A percentile compares a stretch with the other conserved stretches of the same genome.
phyloP scores from a whole-genome alignment of 1,284 basidiomycete genomes.

The Austroboletus novae-zelandiae region DNA sequence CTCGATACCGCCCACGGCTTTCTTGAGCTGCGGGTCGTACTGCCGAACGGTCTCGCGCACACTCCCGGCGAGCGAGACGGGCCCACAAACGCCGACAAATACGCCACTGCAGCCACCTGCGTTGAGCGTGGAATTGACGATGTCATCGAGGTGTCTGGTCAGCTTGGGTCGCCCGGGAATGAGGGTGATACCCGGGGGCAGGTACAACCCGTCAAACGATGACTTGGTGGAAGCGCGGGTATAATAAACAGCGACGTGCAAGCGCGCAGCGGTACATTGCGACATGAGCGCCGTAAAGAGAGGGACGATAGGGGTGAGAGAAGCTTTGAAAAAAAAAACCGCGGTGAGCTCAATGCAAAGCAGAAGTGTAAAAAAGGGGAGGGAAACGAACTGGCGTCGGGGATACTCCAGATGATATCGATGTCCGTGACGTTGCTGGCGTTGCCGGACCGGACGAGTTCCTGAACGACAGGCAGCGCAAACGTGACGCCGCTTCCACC shows the following conservation, averaged over 20 bases:
- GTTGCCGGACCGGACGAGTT: constrained; percentile 51
- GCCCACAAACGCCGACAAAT: constrained; percentile 69
- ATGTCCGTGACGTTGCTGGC: constrained; percentile 56
- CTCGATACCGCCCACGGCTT: constrained; percentile 69
- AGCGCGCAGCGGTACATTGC: constrained; percentile 42
- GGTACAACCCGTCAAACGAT: constrained; percentile 35
- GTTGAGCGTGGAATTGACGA: constrained; percentile 45
- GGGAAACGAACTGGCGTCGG: constrained; percentile 49
- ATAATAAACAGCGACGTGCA: constrained; percentile 61
- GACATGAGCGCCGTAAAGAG: constrained; percentile 52
- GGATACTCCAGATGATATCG: constrained; percentile 66
- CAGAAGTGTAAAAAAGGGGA: neutral
- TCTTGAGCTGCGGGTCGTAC: constrained; percentile 48
- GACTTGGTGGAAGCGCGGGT: constrained; percentile 50
- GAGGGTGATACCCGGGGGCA: constrained; percentile 47
- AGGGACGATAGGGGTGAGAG: constrained; percentile 56
- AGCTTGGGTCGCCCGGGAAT: constrained; percentile 52
- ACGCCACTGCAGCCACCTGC: constrained; percentile 49
- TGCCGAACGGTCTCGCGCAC: constrained; percentile 49
- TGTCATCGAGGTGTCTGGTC: constrained; percentile 43
- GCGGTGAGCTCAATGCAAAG: neutral
- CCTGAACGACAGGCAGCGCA: constrained; percentile 60
- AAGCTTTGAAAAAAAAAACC: constrained; percentile 35
- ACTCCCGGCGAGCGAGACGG: constrained; percentile 52
- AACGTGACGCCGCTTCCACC: constrained; percentile 78